Evolutionary conservation across 257 asterid genomes (phyloP), one percentile per base, ranked within the genome.

Genomic region (Gynochthodes officinalis): DNA sequence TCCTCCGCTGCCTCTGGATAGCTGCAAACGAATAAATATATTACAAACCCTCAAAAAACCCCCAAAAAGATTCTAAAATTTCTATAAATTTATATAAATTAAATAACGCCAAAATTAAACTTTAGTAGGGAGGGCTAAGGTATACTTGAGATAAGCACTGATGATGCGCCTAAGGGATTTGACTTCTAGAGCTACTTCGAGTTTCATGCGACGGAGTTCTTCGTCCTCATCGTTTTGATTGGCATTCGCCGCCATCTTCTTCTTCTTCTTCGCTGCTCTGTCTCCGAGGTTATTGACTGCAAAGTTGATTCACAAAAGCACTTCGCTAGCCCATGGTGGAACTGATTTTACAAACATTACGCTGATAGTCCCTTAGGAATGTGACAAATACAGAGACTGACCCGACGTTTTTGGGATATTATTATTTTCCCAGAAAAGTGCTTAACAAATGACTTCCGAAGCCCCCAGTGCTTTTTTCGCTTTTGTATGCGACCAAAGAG

Each of bases 1-100:
- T 89, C 96, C 80, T 90, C 98, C 9, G 99, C 84, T 50, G 98
- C 98, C 79, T 92, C 96, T 5, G 96, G 99, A 82, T 95, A 95
- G 78, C 99, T 95, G 87, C 73, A 63, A 48, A 55, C 49, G 48
- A 76, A 46, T 46, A 40, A 54, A 81, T 67, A 44, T 69, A 74
- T 4, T 69, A 54, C 43, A 68, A 59, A 66, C 42, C 27, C 48
- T 32, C 27, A 27, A 44, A 30, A 33, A 44, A 54, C 55, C 43
- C 42, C 33, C 39, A 27, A 32, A 33, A 66, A 73, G 42, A 7
- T 67, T 37, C 30, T 46, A 44, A 32, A 11, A 50, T n/a, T n/a
- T n/a, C n/a, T n/a, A n/a, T n/a, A n/a, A n/a, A n/a, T n/a, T n/a
- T n/a, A n/a, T n/a, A n/a, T n/a, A n/a, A n/a, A n/a, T n/a, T n/a